phyloP scores from a whole-genome alignment of 192 early-diverging fungal genomes.

The Podila horticola region DNA sequence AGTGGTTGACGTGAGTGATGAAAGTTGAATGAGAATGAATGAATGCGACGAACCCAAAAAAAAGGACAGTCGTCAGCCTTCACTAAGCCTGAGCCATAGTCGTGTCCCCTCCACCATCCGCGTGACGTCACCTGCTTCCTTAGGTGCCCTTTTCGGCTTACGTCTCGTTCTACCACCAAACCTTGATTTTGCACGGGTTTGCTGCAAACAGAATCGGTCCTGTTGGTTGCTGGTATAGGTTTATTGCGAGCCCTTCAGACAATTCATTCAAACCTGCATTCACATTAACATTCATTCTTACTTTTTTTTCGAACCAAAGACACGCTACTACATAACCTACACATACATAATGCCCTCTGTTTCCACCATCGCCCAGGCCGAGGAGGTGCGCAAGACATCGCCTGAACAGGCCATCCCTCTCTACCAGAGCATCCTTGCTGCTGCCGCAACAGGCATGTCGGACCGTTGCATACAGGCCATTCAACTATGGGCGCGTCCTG shows the following conservation, averaged over 20 bases:
- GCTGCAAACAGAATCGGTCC: no score
- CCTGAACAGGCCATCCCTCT: constrained; percentile 70
- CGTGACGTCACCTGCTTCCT: no score
- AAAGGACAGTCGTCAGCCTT: not conserved
- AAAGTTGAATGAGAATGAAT: not conserved
- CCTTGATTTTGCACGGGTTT: no score
- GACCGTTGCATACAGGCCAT: not conserved
- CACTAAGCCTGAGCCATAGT: no score
- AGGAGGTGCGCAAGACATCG: constrained; percentile 67
- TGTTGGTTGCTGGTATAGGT: no score
- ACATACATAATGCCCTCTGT: constrained; percentile 41
- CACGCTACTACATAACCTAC: not conserved
- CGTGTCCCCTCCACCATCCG: no score
- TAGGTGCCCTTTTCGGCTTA: no score
- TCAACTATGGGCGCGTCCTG: not conserved
- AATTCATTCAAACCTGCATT: not conserved
- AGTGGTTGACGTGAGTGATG: not conserved
- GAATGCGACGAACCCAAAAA: not conserved
- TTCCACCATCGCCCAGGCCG: constrained; percentile 56
- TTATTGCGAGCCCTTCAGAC: no score
- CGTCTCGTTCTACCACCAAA: no score
- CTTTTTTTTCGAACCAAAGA: not conserved
- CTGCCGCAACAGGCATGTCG: constrained; percentile 36
- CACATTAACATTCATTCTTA: not conserved
- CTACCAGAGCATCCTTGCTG: constrained; percentile 70